These are phyloP conservation scores for Phellopilus nigrolimitatus DNA, from an alignment of 1,284 basidiomycete genomes.

Conservation along the genomic window DNA sequence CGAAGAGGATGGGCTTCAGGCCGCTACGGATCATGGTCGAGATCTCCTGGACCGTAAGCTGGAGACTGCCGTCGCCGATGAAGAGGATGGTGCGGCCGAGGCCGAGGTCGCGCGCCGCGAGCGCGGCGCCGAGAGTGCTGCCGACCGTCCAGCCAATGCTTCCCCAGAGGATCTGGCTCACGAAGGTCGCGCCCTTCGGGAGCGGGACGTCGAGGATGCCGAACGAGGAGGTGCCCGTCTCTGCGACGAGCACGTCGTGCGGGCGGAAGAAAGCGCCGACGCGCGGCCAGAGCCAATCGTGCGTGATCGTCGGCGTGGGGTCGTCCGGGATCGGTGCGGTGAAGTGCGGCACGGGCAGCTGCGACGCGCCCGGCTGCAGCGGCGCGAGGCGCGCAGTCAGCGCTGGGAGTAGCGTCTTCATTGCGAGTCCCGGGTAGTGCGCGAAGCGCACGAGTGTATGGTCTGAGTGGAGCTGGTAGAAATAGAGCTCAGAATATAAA, in stretches of 20 bases:
- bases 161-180: constrained; percentile 82
- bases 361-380: constrained; percentile 35
- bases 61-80: constrained; percentile 80
- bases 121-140: constrained; percentile 65
- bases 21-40: constrained; percentile 71
- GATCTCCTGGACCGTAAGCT: constrained; percentile 72
- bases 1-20: constrained; percentile 75
- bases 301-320: constrained; percentile 49
- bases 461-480: constrained; percentile 73
- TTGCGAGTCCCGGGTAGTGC: constrained; percentile 57
- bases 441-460: constrained; percentile 68
- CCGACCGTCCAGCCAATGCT: constrained; percentile 84
- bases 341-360: constrained; percentile 48
- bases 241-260: constrained; percentile 77
- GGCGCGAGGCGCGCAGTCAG: constrained; percentile 52
- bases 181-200: constrained; percentile 59
- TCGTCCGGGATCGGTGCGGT: constrained; percentile 46
- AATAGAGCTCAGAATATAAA: constrained; percentile 20
- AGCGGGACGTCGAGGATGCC: constrained; percentile 75
- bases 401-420: constrained; percentile 69
- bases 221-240: constrained; percentile 75
- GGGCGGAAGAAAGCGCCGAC: constrained; percentile 74
- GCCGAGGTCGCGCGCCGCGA: constrained; percentile 69
- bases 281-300: constrained; percentile 84
- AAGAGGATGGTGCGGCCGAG: constrained; percentile 77